Evolutionary conservation across 2,329 filamentous ascomycete species (phyloP), one percentile per base, ranked within the genome.

Genomic region (Cladophialophora psammophila): DNA sequence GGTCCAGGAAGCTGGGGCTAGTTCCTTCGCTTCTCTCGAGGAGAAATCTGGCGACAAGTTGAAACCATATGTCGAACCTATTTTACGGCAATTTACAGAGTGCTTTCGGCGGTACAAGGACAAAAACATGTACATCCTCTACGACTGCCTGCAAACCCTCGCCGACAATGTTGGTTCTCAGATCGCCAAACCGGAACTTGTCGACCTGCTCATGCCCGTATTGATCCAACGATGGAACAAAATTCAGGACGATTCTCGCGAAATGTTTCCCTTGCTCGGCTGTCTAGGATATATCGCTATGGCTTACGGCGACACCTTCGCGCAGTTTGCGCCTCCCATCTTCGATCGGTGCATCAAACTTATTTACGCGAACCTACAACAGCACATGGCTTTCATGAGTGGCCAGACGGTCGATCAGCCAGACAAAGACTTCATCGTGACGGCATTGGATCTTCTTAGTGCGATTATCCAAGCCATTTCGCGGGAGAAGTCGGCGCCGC

Each of bases 71-170:
- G 94, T 92, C 74, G 86, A 90, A 34, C 92, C 94, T 32, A 98
- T 99, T 74, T 88, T 98, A 61, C 90, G 90, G 69, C 95, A 98
- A 77, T 98, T 94, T 75, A 93, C 97, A 60, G 85, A 87, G 68
- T 99, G 95, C 79, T 99, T 99, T 80, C 87, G 85, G 61, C 93
- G 91, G 80, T 99, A 98, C 87, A 98, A 99, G 85, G 94, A 98
- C 79, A 90, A 93, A 75, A 99, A 99, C 82, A 97, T 98, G 88
- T 97, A 96, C 82, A 96, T 98, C 63, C 87, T 99, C 38, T 99
- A 99, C 81, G 95, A 99, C 80, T 98, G 95, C 78, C 92, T 99
- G 38, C 95, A 99, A 81, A 99, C 95, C 0, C 84, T 99, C 65
- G 95, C 95, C 3, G 95, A 99, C 78, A 91, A 93, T 75, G 91